Evolutionary conservation across 1,139 yeast species (phyloP).

Genomic region (Geotrichum reessii): DNA sequence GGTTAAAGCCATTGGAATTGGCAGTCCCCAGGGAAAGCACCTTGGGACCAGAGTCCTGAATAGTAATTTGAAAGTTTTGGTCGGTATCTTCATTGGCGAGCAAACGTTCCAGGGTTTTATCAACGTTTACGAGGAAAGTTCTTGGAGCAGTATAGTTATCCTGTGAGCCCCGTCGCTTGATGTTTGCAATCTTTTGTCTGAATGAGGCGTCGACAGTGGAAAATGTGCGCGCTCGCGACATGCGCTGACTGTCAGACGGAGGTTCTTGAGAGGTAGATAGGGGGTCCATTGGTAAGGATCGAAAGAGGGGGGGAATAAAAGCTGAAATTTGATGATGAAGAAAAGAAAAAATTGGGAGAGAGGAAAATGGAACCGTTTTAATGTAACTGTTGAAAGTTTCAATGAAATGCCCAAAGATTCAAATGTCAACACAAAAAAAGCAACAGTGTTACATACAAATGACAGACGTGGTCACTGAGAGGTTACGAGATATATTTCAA

Average conservation of each 20-base stretch:
- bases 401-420: background rate
- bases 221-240: conserved; percentile 12
- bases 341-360: background rate
- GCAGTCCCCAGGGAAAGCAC: conserved; percentile 77
- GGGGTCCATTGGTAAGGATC: background rate
- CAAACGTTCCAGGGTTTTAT: conserved; percentile 62
- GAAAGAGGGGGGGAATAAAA: background rate
- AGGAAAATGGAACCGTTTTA: background rate
- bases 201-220: conserved; percentile 20
- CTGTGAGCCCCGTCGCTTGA: conserved; percentile 23
- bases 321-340: background rate
- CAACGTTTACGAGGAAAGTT: conserved; percentile 72
- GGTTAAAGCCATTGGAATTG: conserved; percentile 73
- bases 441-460: background rate
- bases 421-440: background rate
- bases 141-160: conserved; percentile 51
- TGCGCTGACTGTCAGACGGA: background rate
- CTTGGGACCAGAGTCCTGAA: conserved; percentile 92
- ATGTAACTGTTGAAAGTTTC: background rate
- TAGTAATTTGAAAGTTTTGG: conserved; percentile 77
- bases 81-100: conserved; percentile 82
- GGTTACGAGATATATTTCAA: background rate
- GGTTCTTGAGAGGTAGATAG: background rate
- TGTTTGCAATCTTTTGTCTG: conserved; percentile 14
- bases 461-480: background rate